These are phyloP conservation scores for Cystofilobasidium macerans DNA, from an alignment of 768 basidiomycete species.

Conservation along the genomic window DNA sequence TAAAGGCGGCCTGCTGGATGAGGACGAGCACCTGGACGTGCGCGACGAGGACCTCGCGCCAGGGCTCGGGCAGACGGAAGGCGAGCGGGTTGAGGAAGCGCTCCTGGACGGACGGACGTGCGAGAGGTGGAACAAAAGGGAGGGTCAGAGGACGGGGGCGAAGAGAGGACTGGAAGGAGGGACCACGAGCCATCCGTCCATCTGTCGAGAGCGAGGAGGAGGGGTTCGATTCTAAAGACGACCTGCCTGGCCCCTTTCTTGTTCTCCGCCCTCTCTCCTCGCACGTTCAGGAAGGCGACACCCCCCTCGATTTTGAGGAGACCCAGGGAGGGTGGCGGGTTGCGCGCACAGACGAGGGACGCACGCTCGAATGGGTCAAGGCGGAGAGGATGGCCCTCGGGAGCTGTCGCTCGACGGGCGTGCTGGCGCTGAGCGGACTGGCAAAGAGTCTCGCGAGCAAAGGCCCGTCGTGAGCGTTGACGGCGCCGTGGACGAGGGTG, in stretches of 20 bases:
- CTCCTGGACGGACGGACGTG: slow-evolving; percentile 6
- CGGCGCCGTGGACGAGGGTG: not conserved
- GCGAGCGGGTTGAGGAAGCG: slow-evolving; percentile 17
- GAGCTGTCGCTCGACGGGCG: not conserved
- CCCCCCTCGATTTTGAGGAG: too few relatives aligned
- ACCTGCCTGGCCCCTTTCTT: too few relatives aligned
- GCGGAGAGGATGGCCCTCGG: not conserved
- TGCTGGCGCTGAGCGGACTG: not conserved
- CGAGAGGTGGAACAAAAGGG: too few relatives aligned
- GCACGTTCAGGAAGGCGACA: too few relatives aligned
- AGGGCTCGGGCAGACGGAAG: slow-evolving; percentile 43
- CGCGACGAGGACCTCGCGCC: slow-evolving; percentile 77
- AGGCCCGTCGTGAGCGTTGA: not conserved
- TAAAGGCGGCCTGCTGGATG: slow-evolving; percentile 50
- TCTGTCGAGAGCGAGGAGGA: not conserved
- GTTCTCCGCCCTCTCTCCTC: too few relatives aligned
- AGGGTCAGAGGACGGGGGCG: too few relatives aligned
- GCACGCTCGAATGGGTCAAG: not conserved
- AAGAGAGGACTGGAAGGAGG: too few relatives aligned
- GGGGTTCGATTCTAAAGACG: too few relatives aligned
- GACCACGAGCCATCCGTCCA: too few relatives aligned
- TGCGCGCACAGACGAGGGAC: too few relatives aligned
- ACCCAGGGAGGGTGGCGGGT: too few relatives aligned
- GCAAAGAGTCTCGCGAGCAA: not conserved
- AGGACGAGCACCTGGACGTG: slow-evolving; percentile 66